These are phyloP conservation scores for Physcomitrellopsis africana DNA, from an alignment of 225 moss, liverwort and hornwort genomes.

Conservation along the genomic window DNA sequence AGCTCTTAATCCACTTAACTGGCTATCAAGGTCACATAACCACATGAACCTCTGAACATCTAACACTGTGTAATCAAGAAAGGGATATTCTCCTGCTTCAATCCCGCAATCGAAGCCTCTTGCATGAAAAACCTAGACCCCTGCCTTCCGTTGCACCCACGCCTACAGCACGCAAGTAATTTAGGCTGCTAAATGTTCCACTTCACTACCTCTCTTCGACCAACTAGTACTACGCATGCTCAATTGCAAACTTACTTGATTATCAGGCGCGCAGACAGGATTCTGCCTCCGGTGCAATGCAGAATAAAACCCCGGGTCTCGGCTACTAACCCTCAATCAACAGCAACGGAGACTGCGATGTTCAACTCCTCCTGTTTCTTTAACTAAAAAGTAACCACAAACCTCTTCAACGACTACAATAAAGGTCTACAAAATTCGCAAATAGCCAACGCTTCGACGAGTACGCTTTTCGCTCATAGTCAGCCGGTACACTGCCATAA, in stretches of 20 bases:
- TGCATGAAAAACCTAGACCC: background rate
- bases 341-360: background rate
- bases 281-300: slow-evolving; percentile 28
- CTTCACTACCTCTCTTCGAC: background rate
- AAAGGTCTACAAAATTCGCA: slow-evolving; percentile 39
- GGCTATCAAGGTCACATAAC: background rate
- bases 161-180: background rate
- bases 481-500: slow-evolving; percentile 34
- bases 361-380: slow-evolving; percentile 18
- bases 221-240: slow-evolving; percentile 2
- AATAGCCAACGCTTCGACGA: slow-evolving; percentile 43
- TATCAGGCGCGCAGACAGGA: slow-evolving; percentile 11
- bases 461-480: slow-evolving; percentile 29
- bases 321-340: slow-evolving; percentile 5
- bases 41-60: background rate
- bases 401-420: background rate
- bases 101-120: background rate
- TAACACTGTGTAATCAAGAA: background rate
- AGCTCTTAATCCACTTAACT: background rate
- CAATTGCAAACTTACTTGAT: slow-evolving; percentile 38
- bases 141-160: background rate
- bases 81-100: background rate
- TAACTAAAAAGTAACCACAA: slow-evolving; percentile 7
- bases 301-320: slow-evolving; percentile 28
- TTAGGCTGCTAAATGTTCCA: background rate